These are phyloP conservation scores for Trametes meyenii DNA, from an alignment of 768 basidiomycete genomes.

Conservation along the genomic window DNA sequence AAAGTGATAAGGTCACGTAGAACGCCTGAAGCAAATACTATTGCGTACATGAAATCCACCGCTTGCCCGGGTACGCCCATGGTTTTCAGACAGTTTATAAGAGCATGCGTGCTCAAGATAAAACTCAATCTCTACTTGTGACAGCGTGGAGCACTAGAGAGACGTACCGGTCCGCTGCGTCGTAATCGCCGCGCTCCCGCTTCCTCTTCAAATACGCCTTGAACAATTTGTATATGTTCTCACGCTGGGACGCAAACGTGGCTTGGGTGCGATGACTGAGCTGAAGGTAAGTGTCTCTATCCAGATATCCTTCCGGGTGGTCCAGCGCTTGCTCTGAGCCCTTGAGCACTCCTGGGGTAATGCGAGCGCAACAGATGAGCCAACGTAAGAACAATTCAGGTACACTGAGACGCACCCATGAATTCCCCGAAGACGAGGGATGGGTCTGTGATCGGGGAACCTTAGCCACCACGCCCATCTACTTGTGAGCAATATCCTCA, in stretches of 20 bases:
- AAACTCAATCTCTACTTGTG: constrained; percentile 36
- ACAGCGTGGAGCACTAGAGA: background rate
- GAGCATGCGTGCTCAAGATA: constrained; percentile 11
- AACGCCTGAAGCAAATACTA: constrained; percentile 13
- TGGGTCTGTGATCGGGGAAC: constrained; percentile 46
- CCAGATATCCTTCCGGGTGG: constrained; percentile 42
- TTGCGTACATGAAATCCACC: constrained; percentile 65
- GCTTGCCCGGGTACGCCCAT: constrained; percentile 42
- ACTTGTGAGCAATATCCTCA: constrained; percentile 27
- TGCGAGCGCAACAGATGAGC: background rate
- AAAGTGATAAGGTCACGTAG: constrained; percentile 65
- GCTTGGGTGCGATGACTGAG: constrained; percentile 56
- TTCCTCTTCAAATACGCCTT: constrained; percentile 53
- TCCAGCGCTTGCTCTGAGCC: constrained; percentile 59
- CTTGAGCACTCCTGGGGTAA: constrained; percentile 50
- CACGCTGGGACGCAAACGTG: constrained; percentile 54
- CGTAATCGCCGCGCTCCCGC: constrained; percentile 46
- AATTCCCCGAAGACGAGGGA: constrained; percentile 66
- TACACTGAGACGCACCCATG: constrained; percentile 46
- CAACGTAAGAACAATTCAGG: background rate
- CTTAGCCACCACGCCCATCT: background rate
- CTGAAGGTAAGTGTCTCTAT: constrained; percentile 45
- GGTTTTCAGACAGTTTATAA: constrained; percentile 30
- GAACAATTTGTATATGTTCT: constrained; percentile 56
- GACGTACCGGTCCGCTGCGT: constrained; percentile 60